Base-by-base conservation (phyloP, 371 early-diverging fungal species). In the Quaeritorhiza haematococci region DNA sequence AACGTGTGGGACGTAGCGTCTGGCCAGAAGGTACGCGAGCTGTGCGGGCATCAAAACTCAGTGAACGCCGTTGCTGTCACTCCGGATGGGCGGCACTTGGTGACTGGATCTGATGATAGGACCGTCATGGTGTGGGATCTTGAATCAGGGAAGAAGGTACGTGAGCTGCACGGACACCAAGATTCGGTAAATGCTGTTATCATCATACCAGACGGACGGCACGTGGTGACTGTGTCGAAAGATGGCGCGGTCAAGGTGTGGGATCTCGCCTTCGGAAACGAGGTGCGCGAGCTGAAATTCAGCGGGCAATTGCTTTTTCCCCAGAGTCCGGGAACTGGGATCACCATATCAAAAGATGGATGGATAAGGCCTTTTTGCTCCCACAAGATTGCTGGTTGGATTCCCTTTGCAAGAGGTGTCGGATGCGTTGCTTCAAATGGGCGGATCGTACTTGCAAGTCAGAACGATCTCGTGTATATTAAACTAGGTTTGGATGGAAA, bases 81-180 rank as follows among this genome's bases (percentile, higher is more conserved):
- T 57, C 88, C 94, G 0, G 82, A 78, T 33, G 91, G 91, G 44
- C 85, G 86, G 62, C 87, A 79, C 59, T 58, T 95, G 17, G 63
- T 94, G 10, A 84, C 87, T 33, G 89, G 85, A 0, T 84, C 88
- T 0, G 93, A 93, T 61, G 95, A 94, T 69, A 93, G 90, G 62
- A 84, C 90, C 0, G 67, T 93, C 57, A 82, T 87, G 51, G 76
- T 90, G 27, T 95, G 95, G 94, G 94, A 95, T 59, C 63, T 94
- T 26, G 77, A 80, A 49, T 83, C 89, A 3, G 93, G 94, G 26
- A 79, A 90, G 33, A 87, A 88, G 62, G 72, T 79, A 13, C 38
- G 19, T 19, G 19, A 13, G 13, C 19, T 38, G 13, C 13, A 19
- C 38, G 38, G 38, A 13, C 38, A 38, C 19, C 38, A 19, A 13